Base-by-base conservation (phyloP, 495 filamentous ascomycete genomes). In the Chaetomidium leptoderma region DNA sequence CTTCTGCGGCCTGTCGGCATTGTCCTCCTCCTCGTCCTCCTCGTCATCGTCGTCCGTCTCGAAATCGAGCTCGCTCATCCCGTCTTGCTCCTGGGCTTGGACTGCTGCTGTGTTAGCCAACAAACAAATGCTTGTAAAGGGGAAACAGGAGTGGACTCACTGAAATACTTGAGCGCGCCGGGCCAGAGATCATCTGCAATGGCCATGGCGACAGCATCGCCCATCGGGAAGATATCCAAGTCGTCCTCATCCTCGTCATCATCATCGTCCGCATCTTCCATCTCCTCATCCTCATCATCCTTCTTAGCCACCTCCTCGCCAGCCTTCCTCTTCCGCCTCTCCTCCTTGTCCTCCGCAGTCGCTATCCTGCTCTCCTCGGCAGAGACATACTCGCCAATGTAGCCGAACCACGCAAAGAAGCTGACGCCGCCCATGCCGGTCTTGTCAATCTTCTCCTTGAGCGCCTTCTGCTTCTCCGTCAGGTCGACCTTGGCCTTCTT, bases 391-490 rank as follows among this genome's bases (percentile, higher is more conserved):
- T 78, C 71, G 24, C 88, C 84, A 33, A 82, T 78, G 76, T 81
- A 96, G 39, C 85, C 87, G 67, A 97, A 96, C 83, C 84, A 91
- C 37, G 83, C 80, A 70, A 96, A 97, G 77, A 97, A 96, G 74
- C 84, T 90, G 14, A 79, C 66, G 1, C 80, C 81, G 16, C 81
- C 79, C 39, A 84, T 78, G 32, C 80, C 78, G 43, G 72, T 79
- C 10, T 70, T 64, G 35, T 82, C 81, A 55, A 90, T 78, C 65
- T 79, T 72, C 48, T 76, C 71, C 68, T 75, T 75, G 53, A 83
- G 62, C 2, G 72, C 66, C 61, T 75, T 76, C 54, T 83, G 78
- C 53, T 82, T 80, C 30, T 79, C 70, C 11, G 69, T 73, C 36
- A 70, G 50, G 16, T 54, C 66, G 19, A 72, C 70, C 53, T 78